phyloP scores from a whole-genome alignment of 1,284 basidiomycete species.

The Anthracocystis setariae region DNA sequence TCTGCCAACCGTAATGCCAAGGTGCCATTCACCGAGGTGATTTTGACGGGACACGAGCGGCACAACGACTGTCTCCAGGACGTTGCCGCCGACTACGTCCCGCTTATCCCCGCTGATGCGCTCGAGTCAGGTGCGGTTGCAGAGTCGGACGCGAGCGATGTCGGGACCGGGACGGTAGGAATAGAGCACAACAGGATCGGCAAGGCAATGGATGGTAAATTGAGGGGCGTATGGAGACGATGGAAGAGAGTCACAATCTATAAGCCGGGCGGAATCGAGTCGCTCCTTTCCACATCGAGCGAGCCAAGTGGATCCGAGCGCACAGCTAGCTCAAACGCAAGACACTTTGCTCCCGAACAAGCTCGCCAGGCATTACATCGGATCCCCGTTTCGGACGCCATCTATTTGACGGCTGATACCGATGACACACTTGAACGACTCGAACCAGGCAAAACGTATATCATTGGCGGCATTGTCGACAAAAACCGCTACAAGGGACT shows the following conservation, averaged over 20 bases:
- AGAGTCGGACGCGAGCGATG: neutral
- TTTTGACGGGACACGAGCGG: conserved; percentile 76
- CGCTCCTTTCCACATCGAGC: conserved; percentile 12
- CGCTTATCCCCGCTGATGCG: conserved; percentile 10
- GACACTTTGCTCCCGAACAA: conserved; percentile 13
- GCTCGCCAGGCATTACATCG: conserved; percentile 20
- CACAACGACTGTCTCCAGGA: conserved; percentile 65
- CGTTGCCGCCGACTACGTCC: conserved; percentile 29
- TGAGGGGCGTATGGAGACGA: conserved; percentile 77
- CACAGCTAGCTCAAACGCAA: neutral
- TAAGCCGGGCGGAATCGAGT: conserved; percentile 70
- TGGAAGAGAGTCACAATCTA: conserved; percentile 87
- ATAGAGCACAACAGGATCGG: conserved; percentile 74
- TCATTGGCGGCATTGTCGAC: conserved; percentile 96
- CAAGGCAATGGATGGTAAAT: conserved; percentile 78
- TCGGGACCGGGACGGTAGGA: too few species aligned
- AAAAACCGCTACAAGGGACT: conserved; percentile 91
- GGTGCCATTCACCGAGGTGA: conserved; percentile 77
- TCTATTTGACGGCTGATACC: conserved; percentile 96
- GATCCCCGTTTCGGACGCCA: conserved; percentile 70
- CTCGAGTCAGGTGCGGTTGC: too few species aligned
- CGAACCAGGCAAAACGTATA: conserved; percentile 84
- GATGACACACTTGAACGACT: conserved; percentile 83
- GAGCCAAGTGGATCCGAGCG: neutral
- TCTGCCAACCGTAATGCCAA: conserved; percentile 80